Evolutionary conservation across 192 early-diverging fungal species (phyloP), one percentile per base, ranked within the genome.

Genomic region (Allomyces macrogynus): DNA sequence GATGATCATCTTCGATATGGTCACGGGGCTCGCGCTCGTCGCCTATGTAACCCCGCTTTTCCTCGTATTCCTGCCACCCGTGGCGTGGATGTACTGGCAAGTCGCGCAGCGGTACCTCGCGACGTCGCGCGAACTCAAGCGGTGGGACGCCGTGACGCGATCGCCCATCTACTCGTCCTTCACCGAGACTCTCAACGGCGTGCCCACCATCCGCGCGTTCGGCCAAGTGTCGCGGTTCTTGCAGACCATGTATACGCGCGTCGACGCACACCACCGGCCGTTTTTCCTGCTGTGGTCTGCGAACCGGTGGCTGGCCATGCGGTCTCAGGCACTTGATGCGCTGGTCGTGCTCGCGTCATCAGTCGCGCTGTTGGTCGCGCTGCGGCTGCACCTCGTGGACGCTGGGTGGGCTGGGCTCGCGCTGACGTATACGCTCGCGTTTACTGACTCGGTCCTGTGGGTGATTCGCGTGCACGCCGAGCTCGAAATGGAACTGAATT

Each of bases 381-480:
- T 75, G 23, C 67, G 65, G 32, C 69, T 80, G 40, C 74, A 79
- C 64, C 66, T 49, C 22, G 80, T 95, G 42, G 83, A 88, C 67
- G 85, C 95, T 0, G 92, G 93, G 10, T 78, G 88, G 75, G 90
- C 92, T 32, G 95, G 89, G 44, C 80, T 99, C 60, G 77, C 82
- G 61, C 77, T 99, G 43, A 82, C 82, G 67, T 94, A 95, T 68
- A 78, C 93, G 0, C 76, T 93, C 16, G 84, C 83, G 69, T 92
- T 98, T 72, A 88, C 89, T 1, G 80, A 82, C 57, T 78, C 81
- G 64, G 73, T 92, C 71, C 70, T 89, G 62, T 93, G 91, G 91
- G 67, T 88, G 42, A 80, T 94, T 60, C 82, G 92, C 60, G 80
- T 75, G 68, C 88, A 90, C 70, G 83, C 83, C 63, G 71, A 84